Evolutionary conservation across 2,329 filamentous ascomycete species (phyloP).

Genomic region (Neophaeococcomyces mojaviensis): DNA sequence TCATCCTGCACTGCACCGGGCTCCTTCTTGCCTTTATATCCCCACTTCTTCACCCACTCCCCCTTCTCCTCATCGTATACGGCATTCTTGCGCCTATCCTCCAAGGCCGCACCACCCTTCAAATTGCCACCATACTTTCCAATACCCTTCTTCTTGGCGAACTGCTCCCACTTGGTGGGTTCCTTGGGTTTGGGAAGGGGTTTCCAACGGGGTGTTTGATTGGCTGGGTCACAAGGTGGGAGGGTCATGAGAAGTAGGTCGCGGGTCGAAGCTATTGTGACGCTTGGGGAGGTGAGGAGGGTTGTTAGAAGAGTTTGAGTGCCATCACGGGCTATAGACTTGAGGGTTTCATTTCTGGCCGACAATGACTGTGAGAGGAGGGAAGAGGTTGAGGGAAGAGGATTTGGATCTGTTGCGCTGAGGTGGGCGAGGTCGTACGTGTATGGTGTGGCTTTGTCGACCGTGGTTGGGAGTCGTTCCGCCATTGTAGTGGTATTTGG

Average conservation of each 20-base stretch:
- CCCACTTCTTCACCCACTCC: slow-evolving; percentile 92
- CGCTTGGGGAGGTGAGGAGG: slow-evolving; percentile 78
- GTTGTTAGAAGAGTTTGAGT: slow-evolving; percentile 91
- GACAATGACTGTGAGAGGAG: slow-evolving; percentile 22
- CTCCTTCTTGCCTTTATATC: slow-evolving; percentile 86
- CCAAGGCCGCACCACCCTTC: slow-evolving; percentile 54
- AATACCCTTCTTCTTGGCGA: slow-evolving; percentile 95
- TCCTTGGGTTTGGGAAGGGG: slow-evolving; percentile 73
- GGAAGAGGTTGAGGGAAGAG: slow-evolving; percentile 52
- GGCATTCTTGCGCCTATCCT: slow-evolving; percentile 55
- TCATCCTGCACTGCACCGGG: slow-evolving; percentile 61
- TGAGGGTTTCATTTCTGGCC: slow-evolving; percentile 60
- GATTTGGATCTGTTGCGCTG: slow-evolving; percentile 79
- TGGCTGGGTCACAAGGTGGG: slow-evolving; percentile 42
- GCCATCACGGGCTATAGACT: slow-evolving; percentile 72
- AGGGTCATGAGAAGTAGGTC: slow-evolving; percentile 71
- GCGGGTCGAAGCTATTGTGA: slow-evolving; percentile 51
- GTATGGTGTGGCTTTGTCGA: slow-evolving; percentile 80
- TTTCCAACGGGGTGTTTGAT: slow-evolving; percentile 82
- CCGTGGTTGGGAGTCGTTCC: slow-evolving; percentile 47
- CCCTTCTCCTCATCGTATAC: slow-evolving; percentile 76
- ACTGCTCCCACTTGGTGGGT: slow-evolving; percentile 90
- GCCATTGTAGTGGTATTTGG: slow-evolving; percentile 8
- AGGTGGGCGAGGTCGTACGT: slow-evolving; percentile 87
- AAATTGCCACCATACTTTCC: slow-evolving; percentile 61